phyloP scores from a whole-genome alignment of 2,329 filamentous ascomycete genomes.

The Seiridium unicorne region DNA sequence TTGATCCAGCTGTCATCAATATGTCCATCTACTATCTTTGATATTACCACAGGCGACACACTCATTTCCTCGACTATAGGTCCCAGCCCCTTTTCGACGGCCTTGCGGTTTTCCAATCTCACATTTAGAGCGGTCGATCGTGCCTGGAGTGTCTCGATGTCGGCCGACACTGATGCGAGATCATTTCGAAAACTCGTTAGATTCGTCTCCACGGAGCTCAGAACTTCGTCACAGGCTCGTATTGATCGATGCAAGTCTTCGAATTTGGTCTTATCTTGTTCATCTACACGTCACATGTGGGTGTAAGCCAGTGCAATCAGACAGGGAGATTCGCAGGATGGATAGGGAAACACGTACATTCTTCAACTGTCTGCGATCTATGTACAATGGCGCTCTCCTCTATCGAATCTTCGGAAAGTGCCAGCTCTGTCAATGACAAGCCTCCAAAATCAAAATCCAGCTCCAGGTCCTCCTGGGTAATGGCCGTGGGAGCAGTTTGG shows the following conservation, averaged over 20 bases:
- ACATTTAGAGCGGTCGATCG: constrained; percentile 81
- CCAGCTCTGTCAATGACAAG: constrained; percentile 73
- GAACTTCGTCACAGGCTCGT: constrained; percentile 83
- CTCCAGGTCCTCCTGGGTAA: constrained; percentile 54
- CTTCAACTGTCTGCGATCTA: constrained; percentile 63
- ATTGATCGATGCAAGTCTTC: constrained; percentile 91
- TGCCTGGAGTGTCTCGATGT: constrained; percentile 90
- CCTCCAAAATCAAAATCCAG: constrained; percentile 76
- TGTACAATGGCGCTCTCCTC: constrained; percentile 31
- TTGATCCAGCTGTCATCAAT: constrained; percentile 90
- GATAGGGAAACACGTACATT: constrained; percentile 57
- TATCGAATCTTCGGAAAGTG: constrained; percentile 30
- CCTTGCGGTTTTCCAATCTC: constrained; percentile 82
- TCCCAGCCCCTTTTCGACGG: constrained; percentile 82
- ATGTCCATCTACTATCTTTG: constrained; percentile 80
- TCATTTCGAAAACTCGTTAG: constrained; percentile 92
- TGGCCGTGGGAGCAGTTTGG: constrained; percentile 10
- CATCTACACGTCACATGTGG: constrained; percentile 47
- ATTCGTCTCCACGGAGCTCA: constrained; percentile 90
- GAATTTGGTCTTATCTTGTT: constrained; percentile 79
- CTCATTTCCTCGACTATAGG: constrained; percentile 91
- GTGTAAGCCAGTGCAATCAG: constrained; percentile 5
- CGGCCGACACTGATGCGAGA: constrained; percentile 84
- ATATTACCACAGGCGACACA: constrained; percentile 79
- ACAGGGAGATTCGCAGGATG: background rate